Evolutionary conservation across 2,329 filamentous ascomycete species (phyloP).

Genomic region (Venturia nashicola): DNA sequence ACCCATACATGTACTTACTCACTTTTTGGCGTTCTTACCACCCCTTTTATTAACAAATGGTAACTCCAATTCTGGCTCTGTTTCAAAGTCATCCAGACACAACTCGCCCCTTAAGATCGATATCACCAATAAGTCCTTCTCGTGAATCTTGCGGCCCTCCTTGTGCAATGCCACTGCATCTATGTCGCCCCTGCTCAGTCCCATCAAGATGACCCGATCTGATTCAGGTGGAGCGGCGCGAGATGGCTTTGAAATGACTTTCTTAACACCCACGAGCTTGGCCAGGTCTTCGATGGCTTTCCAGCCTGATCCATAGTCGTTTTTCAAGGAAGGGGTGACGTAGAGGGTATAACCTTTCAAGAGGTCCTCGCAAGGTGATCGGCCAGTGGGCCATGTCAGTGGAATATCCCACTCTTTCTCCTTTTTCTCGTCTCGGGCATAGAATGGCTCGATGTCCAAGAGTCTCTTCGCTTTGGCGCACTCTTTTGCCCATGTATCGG

Average conservation of each 20-base stretch:
- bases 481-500: background rate
- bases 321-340: background rate
- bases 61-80: background rate
- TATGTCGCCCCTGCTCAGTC: background rate
- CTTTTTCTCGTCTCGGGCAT: background rate
- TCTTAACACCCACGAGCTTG: background rate
- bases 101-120: background rate
- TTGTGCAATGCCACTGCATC: background rate
- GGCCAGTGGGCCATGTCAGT: background rate
- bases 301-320: slow-evolving; percentile 1
- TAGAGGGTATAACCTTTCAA: background rate
- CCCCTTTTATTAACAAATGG: background rate
- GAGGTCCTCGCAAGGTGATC: background rate
- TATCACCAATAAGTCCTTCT: background rate
- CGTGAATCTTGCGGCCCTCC: background rate
- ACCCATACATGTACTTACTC: background rate
- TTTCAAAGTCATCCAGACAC: background rate
- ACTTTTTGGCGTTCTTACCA: background rate
- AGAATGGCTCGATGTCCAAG: background rate
- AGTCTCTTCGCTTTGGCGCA: background rate
- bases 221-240: background rate
- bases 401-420: background rate
- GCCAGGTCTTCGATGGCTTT: background rate
- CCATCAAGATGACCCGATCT: background rate
- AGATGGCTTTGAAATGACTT: background rate